Base-by-base conservation (phyloP, 2,329 filamentous ascomycete species). In the Apiospora phragmitis region DNA sequence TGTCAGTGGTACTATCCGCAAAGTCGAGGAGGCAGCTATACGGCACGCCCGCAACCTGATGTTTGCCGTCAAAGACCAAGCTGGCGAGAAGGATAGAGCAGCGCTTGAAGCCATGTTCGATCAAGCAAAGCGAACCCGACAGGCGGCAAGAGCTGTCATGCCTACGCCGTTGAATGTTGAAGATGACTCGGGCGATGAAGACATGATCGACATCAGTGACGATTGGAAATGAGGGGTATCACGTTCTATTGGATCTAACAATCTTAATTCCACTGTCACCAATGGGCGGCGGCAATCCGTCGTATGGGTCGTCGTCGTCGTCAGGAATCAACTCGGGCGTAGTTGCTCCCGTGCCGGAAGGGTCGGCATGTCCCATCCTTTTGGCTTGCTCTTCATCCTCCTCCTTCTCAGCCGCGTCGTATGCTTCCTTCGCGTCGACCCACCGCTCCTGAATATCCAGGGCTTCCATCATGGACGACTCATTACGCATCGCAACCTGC, bases 391-490 rank as follows among this genome's bases (percentile, higher is more conserved):
- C 91, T 77, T 95, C 93, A 84, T 91, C 90, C 69, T 92, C 89
- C 77, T 90, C 89, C 71, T 87, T 85, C 85, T 98, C 96, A 72
- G 90, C 83, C 75, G 92, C 91, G 80, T 99, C 96, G 77, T 94
- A 94, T 74, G 92, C 94, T 21, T 95, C 95, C 79, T 95, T 96
- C 51, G 91, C 87, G 82, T 98, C 95, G 42, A 99, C 84, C 96
- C 96, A 99, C 72, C 96, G 88, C 83, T 99, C 96, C 82, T 99
- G 96, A 73, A 98, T 91, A 81, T 99, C 95, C 71, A 92, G 86
- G 12, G 94, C 90, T 76, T 97, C 94, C 86, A 97, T 90, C 82
- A 91, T 84, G 42, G 89, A 90, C 45, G 90, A 89, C 71, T 91
- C 90, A 71, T 91, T 90, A 70, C 94, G 90, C 90, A 98, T 97